Base-by-base conservation (phyloP, 225 moss, liverwort and hornwort species). In the Physcomitrium patens region DNA sequence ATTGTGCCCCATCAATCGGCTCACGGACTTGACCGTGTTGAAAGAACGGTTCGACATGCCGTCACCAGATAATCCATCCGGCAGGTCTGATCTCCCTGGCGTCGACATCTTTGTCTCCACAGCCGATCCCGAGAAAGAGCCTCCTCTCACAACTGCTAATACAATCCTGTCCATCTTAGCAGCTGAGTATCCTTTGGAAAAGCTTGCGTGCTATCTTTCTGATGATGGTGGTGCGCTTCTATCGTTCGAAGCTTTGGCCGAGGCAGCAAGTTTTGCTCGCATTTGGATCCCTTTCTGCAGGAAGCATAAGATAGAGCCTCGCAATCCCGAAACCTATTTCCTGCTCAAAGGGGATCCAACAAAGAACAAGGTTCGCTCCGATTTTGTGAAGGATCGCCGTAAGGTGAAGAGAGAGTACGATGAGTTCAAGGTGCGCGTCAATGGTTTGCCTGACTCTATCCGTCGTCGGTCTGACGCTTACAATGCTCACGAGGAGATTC, bases 341-440 rank as follows among this genome's bases (percentile, higher is more conserved):
- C 61, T 88, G 68, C 65, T 92, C 58, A 71, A 51, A 45, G 92
- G 92, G 19, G 92, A 92, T 68, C 90, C 90, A 3, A 92, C 92
- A 8, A 92, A 92, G 63, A 86, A 86, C 58, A 92, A 90, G 69
- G 86, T 92, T 7, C 83, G 90, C 13, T 67, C 84, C 1, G 92
- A 92, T 43, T 92, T 92, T 16, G 92, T 92, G 50, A 92, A 90
- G 66, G 90, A 92, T 57, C 90, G 92, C 19, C 84, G 92, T 31
- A 82, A 90, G 47, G 88, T 90, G 73, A 92, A 92, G 71, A 80
- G 92, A 69, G 92, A 92, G 74, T 92, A 92, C n/a, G 92, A 92
- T 65, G 92, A 92, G 55, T 85, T 92, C 49, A 92, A 92, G 68
- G 88, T 92, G 10, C 82, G 92, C 58, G 90, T 92, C 63, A 92